Percentiles rank a stretch among this genome's conserved stretches.
phyloP scores from a whole-genome alignment of 169 alveolate genomes.

The Plasmodium malariae region DNA sequence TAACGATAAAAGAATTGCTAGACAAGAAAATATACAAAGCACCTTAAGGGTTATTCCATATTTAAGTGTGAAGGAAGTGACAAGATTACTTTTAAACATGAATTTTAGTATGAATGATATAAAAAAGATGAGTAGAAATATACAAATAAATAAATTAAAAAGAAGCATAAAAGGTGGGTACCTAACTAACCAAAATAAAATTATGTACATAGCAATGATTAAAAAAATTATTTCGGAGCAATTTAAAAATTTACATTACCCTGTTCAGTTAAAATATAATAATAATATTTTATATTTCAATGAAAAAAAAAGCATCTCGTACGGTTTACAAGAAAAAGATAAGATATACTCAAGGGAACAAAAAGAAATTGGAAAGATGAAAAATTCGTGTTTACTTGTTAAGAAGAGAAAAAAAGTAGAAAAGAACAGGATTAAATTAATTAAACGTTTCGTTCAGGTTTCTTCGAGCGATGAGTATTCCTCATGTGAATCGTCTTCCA shows the following conservation, averaged over 20 bases:
- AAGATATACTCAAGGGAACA: neutral
- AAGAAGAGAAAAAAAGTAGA: slow-evolving; percentile 7
- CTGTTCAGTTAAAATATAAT: slow-evolving; percentile 37
- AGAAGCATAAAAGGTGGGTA: slow-evolving; percentile 5
- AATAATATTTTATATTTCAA: slow-evolving; percentile 31
- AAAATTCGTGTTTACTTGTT: neutral
- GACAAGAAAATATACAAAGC: neutral
- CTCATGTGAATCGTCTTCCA: neutral
- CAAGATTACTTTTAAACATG: slow-evolving; percentile 6
- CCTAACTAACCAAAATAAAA: slow-evolving; percentile 16
- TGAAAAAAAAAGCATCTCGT: slow-evolving; percentile 22
- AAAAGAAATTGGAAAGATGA: neutral
- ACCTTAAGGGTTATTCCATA: neutral
- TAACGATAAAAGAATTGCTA: neutral
- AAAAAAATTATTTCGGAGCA: slow-evolving; percentile 58
- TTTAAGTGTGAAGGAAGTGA: slow-evolving; percentile 20
- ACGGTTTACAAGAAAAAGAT: neutral
- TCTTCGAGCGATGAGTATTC: slow-evolving; percentile 22
- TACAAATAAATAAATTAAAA: slow-evolving; percentile 39
- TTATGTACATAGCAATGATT: slow-evolving; percentile 44
- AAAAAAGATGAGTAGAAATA: slow-evolving; percentile 37
- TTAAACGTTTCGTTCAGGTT: slow-evolving; percentile 19
- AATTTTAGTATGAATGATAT: slow-evolving; percentile 13
- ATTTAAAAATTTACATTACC: slow-evolving; percentile 29
- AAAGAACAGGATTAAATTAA: slow-evolving; percentile 23